Evolutionary conservation across 202 grass and related monocot species (phyloP).

Genomic region (Panicum virgatum): DNA sequence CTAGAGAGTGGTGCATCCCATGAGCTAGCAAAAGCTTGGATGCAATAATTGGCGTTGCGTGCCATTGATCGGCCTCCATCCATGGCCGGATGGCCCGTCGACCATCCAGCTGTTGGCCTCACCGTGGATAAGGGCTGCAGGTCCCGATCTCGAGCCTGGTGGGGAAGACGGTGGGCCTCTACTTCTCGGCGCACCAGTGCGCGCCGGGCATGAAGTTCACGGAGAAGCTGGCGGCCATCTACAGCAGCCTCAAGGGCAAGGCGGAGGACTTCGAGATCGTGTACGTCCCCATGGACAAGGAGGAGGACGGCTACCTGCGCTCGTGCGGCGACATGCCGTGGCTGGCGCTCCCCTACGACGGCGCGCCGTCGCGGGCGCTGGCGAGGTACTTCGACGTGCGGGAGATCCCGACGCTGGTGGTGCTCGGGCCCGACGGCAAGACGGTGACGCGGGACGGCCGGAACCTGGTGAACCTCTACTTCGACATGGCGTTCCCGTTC

Average conservation of each 20-base stretch:
- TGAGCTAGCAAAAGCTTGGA: slow-evolving; percentile 3
- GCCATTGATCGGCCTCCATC: slow-evolving; percentile 7
- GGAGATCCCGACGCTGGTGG: slow-evolving; percentile 66
- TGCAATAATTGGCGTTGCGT: neutral
- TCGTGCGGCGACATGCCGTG: slow-evolving; percentile 61
- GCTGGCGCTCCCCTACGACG: slow-evolving; percentile 56
- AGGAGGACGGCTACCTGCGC: slow-evolving; percentile 54
- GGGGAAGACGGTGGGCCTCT: slow-evolving; percentile 68
- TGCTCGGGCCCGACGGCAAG: slow-evolving; percentile 70
- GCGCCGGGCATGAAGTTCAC: slow-evolving; percentile 65
- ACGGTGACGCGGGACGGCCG: slow-evolving; percentile 70
- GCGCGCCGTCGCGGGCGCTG: slow-evolving; percentile 41
- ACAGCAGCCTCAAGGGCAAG: slow-evolving; percentile 42
- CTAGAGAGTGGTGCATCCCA: neutral
- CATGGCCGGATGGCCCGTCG: neutral
- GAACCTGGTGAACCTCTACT: slow-evolving; percentile 70
- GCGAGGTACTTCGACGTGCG: slow-evolving; percentile 66
- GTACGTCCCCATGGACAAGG: slow-evolving; percentile 72
- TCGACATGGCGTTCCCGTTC: slow-evolving; percentile 75
- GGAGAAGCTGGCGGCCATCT: slow-evolving; percentile 52
- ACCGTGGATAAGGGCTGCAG: slow-evolving; percentile 56
- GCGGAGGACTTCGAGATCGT: slow-evolving; percentile 56
- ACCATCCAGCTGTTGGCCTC: slow-evolving; percentile 30
- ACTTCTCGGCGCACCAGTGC: slow-evolving; percentile 57
- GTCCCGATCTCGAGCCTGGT: slow-evolving; percentile 57